These are phyloP conservation scores for Saturnispora halmiae DNA, from an alignment of 805 yeast genomes.

Conservation along the genomic window DNA sequence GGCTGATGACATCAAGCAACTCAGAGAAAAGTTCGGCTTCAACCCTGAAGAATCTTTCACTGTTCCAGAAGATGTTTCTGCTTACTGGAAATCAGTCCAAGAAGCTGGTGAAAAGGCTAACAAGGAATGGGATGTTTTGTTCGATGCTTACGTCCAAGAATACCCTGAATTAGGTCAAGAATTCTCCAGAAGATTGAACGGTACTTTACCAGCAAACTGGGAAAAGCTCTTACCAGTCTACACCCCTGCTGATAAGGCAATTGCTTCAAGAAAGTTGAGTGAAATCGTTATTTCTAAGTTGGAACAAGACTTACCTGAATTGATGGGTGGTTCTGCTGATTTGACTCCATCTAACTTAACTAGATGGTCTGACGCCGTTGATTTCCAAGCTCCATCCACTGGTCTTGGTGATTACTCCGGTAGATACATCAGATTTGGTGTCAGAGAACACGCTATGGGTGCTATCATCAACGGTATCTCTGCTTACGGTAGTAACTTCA, in stretches of 20 bases:
- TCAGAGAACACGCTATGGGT: constrained; percentile 99
- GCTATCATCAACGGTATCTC: constrained; percentile 96
- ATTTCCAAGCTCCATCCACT: constrained; percentile 83
- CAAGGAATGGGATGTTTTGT: constrained; percentile 62
- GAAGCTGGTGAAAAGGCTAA: constrained; percentile 59
- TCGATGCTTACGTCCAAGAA: constrained; percentile 52
- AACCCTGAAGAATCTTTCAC: constrained; percentile 72
- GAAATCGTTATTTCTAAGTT: constrained; percentile 66
- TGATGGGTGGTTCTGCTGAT: constrained; percentile 97
- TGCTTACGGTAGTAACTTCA: constrained; percentile 79
- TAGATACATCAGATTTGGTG: constrained; percentile 95
- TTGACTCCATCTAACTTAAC: constrained; percentile 95
- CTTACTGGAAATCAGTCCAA: constrained; percentile 49
- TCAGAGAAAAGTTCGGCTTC: constrained; percentile 79
- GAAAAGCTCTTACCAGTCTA: constrained; percentile 66
- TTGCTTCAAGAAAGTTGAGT: constrained; percentile 91
- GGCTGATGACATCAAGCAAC: constrained; percentile 82
- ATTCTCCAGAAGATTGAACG: constrained; percentile 64
- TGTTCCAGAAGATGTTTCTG: constrained; percentile 78
- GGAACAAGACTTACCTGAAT: constrained; percentile 65
- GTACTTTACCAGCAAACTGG: constrained; percentile 81
- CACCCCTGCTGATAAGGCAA: constrained; percentile 67
- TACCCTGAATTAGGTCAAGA: constrained; percentile 77
- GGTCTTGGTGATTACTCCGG: constrained; percentile 83
- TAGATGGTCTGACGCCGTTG: constrained; percentile 71